A percentile compares a stretch with the other conserved stretches of the same genome.
Evolutionary conservation across 352 stramenopile genomes (phyloP).

Genomic region (Phytophthora constricta): DNA sequence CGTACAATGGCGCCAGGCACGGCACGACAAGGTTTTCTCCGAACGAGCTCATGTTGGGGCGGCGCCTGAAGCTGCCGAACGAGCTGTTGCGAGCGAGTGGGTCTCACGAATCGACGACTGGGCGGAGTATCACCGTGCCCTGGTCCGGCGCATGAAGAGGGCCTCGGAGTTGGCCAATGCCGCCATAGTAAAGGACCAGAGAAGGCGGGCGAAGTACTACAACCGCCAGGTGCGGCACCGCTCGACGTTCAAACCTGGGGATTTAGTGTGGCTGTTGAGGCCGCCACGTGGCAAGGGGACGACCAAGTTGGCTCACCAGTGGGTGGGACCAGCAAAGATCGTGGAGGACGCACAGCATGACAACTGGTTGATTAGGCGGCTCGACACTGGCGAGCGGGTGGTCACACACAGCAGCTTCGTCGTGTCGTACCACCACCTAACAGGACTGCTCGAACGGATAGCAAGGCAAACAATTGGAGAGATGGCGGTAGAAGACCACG

Average conservation of each 20-base stretch:
- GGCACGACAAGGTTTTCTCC: not conserved
- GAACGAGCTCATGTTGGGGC: slow-evolving; percentile 17
- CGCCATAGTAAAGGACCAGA: not conserved
- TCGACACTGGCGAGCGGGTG: not conserved
- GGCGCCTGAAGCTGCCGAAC: not conserved
- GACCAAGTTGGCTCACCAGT: slow-evolving; percentile 11
- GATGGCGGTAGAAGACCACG: not conserved
- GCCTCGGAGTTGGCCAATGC: not conserved
- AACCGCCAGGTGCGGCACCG: slow-evolving; percentile 1
- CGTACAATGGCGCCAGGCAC: slow-evolving; percentile 9
- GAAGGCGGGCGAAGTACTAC: slow-evolving; percentile 3
- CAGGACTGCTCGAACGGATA: not conserved
- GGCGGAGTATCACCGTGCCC: not conserved
- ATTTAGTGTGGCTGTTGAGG: slow-evolving; percentile 3
- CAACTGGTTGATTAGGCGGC: not conserved
- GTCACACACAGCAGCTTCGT: slow-evolving; percentile 8
- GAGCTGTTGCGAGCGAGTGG: slow-evolving; percentile 4
- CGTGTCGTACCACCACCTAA: not conserved
- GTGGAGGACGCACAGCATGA: not conserved
- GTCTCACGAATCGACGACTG: not conserved
- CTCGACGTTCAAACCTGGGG: not conserved
- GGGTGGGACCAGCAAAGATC: slow-evolving; percentile 4
- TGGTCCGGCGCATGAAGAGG: not conserved
- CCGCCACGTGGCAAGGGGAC: not conserved
- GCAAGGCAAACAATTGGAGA: not conserved